These are phyloP conservation scores for Boletus hoseneyae DNA, from an alignment of 1,284 basidiomycete species.

Conservation along the genomic window DNA sequence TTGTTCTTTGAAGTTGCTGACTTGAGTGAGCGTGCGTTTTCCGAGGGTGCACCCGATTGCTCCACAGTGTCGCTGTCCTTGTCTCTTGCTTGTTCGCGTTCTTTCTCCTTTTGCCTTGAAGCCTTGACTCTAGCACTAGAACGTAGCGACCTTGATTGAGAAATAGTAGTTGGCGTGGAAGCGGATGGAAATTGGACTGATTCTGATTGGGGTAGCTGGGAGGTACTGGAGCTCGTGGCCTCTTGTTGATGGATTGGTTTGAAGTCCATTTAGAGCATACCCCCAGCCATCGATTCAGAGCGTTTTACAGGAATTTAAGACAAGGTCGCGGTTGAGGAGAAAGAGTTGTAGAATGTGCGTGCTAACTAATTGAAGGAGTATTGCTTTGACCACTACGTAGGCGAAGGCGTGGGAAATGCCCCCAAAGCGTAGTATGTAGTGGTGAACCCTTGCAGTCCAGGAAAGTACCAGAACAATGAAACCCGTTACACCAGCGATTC, in stretches of 20 bases:
- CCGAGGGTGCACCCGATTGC: slow-evolving; percentile 36
- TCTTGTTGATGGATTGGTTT: slow-evolving; percentile 62
- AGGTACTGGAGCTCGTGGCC: slow-evolving; percentile 59
- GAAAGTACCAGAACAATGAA: too few relatives aligned
- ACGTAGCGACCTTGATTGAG: slow-evolving; percentile 54
- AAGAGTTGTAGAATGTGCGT: slow-evolving; percentile 22
- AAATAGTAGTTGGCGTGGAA: slow-evolving; percentile 32
- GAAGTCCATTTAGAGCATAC: slow-evolving; percentile 84
- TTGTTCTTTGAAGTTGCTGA: slow-evolving; percentile 44
- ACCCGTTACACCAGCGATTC: slow-evolving; percentile 27
- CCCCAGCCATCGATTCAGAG: slow-evolving; percentile 74
- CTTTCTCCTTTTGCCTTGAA: slow-evolving; percentile 63
- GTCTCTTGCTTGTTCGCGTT: slow-evolving; percentile 41
- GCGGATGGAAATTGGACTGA: slow-evolving; percentile 34
- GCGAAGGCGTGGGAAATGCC: slow-evolving; percentile 33
- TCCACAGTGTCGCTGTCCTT: slow-evolving; percentile 41
- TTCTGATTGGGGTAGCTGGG: slow-evolving; percentile 39
- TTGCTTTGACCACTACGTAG: slow-evolving; percentile 23
- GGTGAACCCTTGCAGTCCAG: neutral
- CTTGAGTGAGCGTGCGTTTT: slow-evolving; percentile 43
- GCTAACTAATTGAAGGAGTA: slow-evolving; percentile 31
- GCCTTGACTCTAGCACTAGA: slow-evolving; percentile 75
- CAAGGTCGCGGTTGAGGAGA: slow-evolving; percentile 28
- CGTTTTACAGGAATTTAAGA: slow-evolving; percentile 19
- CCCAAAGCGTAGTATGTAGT: too few relatives aligned